These are phyloP conservation scores for Phytophthora hibernalis DNA, from an alignment of 352 stramenopile genomes.

Conservation along the genomic window DNA sequence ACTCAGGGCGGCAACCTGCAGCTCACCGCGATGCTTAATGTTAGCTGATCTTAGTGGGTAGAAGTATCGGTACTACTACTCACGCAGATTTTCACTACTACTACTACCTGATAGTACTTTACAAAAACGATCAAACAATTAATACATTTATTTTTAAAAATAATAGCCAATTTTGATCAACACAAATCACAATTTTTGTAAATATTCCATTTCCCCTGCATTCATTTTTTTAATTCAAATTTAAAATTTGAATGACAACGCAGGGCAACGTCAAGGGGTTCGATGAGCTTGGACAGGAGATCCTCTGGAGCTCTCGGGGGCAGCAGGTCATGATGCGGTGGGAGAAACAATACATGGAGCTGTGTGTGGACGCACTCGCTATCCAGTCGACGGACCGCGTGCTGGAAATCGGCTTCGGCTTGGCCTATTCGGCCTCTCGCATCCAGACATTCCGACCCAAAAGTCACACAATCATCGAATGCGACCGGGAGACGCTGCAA, in stretches of 20 bases:
- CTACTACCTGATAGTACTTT: too few species aligned
- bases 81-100: too few species aligned
- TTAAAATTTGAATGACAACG: slow-evolving; percentile 42
- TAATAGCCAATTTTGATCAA: too few species aligned
- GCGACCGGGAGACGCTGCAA: slow-evolving; percentile 63
- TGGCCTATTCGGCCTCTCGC: slow-evolving; percentile 79
- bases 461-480: slow-evolving; percentile 84
- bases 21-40: slow-evolving; percentile 12
- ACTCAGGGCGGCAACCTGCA: slow-evolving; percentile 26
- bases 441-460: slow-evolving; percentile 67
- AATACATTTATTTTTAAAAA: too few species aligned
- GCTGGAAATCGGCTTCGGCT: slow-evolving; percentile 89
- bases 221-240: too few species aligned
- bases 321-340: slow-evolving; percentile 93
- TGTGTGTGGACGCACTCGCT: slow-evolving; percentile 67
- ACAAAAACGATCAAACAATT: too few species aligned
- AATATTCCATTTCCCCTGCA: too few species aligned
- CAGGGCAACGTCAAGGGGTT: slow-evolving; percentile 49
- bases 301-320: slow-evolving; percentile 72
- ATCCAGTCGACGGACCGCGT: slow-evolving; percentile 59
- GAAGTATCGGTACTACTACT: too few species aligned
- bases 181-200: too few species aligned
- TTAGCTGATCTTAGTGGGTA: too few species aligned
- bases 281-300: slow-evolving; percentile 51
- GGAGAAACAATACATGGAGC: slow-evolving; percentile 85